These are phyloP conservation scores for Clitoria ternatea DNA, from an alignment of 306 rosid species.

Conservation along the genomic window DNA sequence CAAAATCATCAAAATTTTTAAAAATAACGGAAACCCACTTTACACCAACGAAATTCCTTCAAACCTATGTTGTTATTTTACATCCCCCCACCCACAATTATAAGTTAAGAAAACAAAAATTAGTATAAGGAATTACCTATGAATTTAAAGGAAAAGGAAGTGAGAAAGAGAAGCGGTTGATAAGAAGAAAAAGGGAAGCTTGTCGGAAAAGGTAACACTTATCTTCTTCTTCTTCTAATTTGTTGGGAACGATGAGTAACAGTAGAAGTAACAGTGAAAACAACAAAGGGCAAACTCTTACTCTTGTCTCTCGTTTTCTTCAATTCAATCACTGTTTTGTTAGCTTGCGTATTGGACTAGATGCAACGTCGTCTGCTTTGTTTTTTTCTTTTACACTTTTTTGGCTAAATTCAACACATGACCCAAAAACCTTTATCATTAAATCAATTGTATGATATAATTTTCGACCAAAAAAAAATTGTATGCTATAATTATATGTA, in stretches of 20 bases:
- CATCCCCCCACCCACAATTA: background rate
- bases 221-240: slow-evolving; percentile 3
- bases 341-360: too few species aligned
- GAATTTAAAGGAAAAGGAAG: slow-evolving; percentile 7
- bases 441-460: too few species aligned
- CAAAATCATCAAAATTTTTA: background rate
- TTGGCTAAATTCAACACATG: too few species aligned
- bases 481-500: too few species aligned
- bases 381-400: too few species aligned
- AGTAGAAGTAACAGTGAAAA: background rate
- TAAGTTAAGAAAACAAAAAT: background rate
- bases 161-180: background rate
- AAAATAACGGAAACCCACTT: slow-evolving; percentile 7
- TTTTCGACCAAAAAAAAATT: too few species aligned
- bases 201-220: too few species aligned
- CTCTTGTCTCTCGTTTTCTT: too few species aligned
- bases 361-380: too few species aligned
- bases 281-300: too few species aligned
- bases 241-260: background rate
- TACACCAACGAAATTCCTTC: slow-evolving; percentile 12
- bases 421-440: too few species aligned
- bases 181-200: background rate
- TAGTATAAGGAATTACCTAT: slow-evolving; percentile 26
- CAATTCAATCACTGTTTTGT: too few species aligned
- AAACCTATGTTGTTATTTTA: slow-evolving; percentile 2